Percentiles rank a stretch among this genome's conserved stretches.
Conservation (phyloP, 108 stramenopile genomes). For the Nannochloropsis granulata region DNA sequence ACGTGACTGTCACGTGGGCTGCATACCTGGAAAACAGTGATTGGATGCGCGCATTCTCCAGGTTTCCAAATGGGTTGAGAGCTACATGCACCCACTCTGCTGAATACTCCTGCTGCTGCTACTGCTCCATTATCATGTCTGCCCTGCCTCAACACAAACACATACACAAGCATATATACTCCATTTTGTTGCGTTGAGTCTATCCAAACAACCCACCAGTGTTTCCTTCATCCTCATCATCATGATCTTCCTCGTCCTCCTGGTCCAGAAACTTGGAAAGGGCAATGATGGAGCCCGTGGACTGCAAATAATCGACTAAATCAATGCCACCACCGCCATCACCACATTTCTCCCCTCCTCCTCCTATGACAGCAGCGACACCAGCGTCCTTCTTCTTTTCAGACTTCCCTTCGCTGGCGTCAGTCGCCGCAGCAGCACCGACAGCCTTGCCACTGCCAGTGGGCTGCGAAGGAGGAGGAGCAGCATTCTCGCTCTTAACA, state of each 20-base stretch:
- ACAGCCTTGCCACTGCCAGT: not conserved
- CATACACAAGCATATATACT: too few relatives aligned
- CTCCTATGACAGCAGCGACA: not conserved
- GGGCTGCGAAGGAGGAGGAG: not conserved
- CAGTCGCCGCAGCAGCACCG: not conserved
- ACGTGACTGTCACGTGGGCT: too few relatives aligned
- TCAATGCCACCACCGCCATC: not conserved
- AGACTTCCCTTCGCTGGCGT: not conserved
- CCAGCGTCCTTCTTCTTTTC: not conserved
- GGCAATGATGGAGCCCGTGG: not conserved
- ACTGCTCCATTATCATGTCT: too few relatives aligned
- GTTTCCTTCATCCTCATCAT: not conserved
- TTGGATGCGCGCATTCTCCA: too few relatives aligned
- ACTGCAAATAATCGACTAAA: not conserved
- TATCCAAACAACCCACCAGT: not conserved
- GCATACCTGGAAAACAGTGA: too few relatives aligned
- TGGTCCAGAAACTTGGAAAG: not conserved
- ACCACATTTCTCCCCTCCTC: not conserved
- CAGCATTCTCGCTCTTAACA: not conserved
- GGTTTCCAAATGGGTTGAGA: too few relatives aligned
- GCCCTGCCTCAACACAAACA: too few relatives aligned
- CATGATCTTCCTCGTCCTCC: not conserved
- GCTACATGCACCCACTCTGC: too few relatives aligned
- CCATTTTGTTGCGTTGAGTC: too few relatives aligned
- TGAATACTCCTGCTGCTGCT: too few relatives aligned